These are phyloP conservation scores for Ochromonadaceae sp. DNA, from an alignment of 352 stramenopile genomes.

Conservation along the genomic window DNA sequence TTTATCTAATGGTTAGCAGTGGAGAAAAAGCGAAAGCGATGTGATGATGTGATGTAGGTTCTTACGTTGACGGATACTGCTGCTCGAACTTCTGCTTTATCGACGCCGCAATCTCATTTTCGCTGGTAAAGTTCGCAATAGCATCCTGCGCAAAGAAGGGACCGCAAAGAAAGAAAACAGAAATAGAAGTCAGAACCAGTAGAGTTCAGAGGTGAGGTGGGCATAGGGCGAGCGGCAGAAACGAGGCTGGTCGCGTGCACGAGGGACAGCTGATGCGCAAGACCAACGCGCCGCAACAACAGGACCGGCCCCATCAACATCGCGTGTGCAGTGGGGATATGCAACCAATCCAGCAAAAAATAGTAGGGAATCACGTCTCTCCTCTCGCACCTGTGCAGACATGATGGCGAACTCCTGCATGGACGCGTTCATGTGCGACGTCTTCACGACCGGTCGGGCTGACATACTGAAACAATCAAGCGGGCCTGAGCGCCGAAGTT, in stretches of 20 bases:
- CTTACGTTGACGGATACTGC: slow-evolving; percentile 46
- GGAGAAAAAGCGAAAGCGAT: not conserved
- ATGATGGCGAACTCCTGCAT: slow-evolving; percentile 26
- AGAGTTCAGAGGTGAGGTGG: too few species aligned
- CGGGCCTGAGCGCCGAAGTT: too few species aligned
- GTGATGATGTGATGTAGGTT: not conserved
- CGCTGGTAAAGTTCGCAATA: slow-evolving; percentile 33
- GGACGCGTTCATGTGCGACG: slow-evolving; percentile 24
- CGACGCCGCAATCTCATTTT: slow-evolving; percentile 65
- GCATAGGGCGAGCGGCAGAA: too few species aligned
- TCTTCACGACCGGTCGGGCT: slow-evolving; percentile 31
- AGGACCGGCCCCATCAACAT: not conserved
- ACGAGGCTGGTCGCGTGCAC: too few species aligned
- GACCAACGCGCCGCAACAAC: too few species aligned
- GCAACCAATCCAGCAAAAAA: not conserved
- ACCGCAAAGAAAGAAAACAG: too few species aligned
- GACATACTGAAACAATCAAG: slow-evolving; percentile 27
- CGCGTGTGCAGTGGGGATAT: not conserved
- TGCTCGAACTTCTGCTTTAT: slow-evolving; percentile 78
- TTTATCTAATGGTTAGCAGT: not conserved
- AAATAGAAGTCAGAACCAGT: too few species aligned
- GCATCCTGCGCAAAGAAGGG: slow-evolving; percentile 26
- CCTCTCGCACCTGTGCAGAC: slow-evolving; percentile 16
- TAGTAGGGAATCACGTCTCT: not conserved
- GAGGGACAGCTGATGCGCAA: too few species aligned